Evolutionary conservation across 2,329 filamentous ascomycete genomes (phyloP), one percentile per base, ranked within the genome.

Genomic region (Colletotrichum cordylinicola): DNA sequence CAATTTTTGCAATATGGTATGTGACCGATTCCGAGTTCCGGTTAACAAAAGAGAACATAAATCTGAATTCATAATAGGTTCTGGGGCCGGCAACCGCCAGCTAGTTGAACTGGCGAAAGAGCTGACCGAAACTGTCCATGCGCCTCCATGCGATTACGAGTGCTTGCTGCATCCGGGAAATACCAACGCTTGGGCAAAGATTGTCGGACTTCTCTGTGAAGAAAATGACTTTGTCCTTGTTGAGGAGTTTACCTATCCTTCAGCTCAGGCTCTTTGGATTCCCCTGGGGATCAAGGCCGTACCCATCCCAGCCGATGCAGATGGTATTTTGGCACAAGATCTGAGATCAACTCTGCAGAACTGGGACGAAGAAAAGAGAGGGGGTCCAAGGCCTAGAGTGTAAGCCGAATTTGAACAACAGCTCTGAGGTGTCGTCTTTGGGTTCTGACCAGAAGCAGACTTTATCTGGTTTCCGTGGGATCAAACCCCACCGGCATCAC

Each of bases 401-500:
- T 80, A 43, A 68, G 71, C 56, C 8, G 4, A 0, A 13, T 12
- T 21, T 1, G 2, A n/a, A 15, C 12, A 10, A 21, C 2, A 21
- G 60, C 3, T 13, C 10, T 9, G n/a, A 62, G 0, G 9, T 13
- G 2, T 21, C 3, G 31, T 6, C 18, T 9, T 58, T 58, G 16
- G n/a, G 3, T 9, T 58, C 55, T 58, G 12, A 37, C n/a, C 21
- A 21, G 6, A 37, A 27, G n/a, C 15, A 77, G 78, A n/a, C 69
- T 82, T 2, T 82, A 82, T 21, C 61, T 80, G 2, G 81, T 82
- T 8, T 76, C 81, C 4, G 93, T 92, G 0, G 93, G 93, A 2
- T 93, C 94, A 80, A 94, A 95, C 80, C 93, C 93, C 0, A 94
- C 93, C 0, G 93, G 93, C 21, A 89, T 92, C 27, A 94, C 93